Conservation (phyloP, 768 basidiomycete species). For the Calocybe indica region DNA sequence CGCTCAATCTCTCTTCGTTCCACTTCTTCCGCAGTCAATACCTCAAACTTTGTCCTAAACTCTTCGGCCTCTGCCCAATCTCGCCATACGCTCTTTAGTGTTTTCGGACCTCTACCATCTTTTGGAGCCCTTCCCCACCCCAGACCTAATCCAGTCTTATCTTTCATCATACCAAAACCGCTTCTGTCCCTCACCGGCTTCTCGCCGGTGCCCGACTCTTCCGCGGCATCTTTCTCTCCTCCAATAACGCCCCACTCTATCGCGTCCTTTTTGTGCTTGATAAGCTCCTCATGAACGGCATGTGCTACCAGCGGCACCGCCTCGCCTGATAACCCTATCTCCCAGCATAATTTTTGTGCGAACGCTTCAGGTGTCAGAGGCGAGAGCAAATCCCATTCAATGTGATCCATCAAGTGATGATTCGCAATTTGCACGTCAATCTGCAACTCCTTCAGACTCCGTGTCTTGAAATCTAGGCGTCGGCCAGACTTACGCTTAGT, state of each 20-base stretch:
- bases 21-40: conserved; percentile 85
- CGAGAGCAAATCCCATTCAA: conserved; percentile 98
- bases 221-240: conserved; percentile 34
- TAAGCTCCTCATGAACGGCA: conserved; percentile 91
- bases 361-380: conserved; percentile 87
- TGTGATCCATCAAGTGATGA: conserved; percentile 87
- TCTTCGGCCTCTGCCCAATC: conserved; percentile 94
- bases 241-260: conserved; percentile 91
- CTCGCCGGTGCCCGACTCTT: conserved; percentile 21
- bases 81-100: conserved; percentile 84
- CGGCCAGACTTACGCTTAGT: conserved; percentile 52
- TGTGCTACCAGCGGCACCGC: conserved; percentile 86
- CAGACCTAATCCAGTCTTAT: conserved; percentile 77
- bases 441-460: conserved; percentile 29
- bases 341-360: conserved; percentile 69
- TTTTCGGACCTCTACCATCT: conserved; percentile 76
- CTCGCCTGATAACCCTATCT: conserved; percentile 85
- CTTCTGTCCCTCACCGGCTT: conserved; percentile 35
- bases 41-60: conserved; percentile 83
- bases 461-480: not conserved
- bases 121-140: conserved; percentile 74
- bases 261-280: conserved; percentile 93
- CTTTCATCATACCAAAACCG: conserved; percentile 59
- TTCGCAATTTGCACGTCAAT: conserved; percentile 96
- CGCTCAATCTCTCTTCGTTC: conserved; percentile 85